Evolutionary conservation across 2,329 filamentous ascomycete species (phyloP).

Genomic region (Aschersonia sp.): DNA sequence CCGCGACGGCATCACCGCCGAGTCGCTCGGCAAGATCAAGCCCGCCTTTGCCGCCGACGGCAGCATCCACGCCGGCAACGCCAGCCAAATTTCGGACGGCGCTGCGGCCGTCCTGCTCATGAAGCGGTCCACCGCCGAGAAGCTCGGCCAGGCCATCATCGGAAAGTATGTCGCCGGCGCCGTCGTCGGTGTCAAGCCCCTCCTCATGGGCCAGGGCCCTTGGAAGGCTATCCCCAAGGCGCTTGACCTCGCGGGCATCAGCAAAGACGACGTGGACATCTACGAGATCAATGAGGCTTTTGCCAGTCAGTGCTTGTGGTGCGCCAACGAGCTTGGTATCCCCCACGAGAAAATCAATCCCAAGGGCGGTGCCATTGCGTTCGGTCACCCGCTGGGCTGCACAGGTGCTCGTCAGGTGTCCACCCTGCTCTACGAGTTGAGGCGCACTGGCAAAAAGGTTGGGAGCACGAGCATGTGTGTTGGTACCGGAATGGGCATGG

Average conservation of each 20-base stretch:
- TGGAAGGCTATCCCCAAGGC: conserved; percentile 93
- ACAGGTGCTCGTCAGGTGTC: conserved; percentile 89
- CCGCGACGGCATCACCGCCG: conserved; percentile 68
- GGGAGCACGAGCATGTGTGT: conserved; percentile 94
- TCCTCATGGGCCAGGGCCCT: conserved; percentile 92
- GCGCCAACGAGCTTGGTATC: conserved; percentile 72
- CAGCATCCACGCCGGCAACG: conserved; percentile 90
- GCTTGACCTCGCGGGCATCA: conserved; percentile 73
- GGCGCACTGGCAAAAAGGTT: conserved; percentile 68
- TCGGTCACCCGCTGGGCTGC: conserved; percentile 88
- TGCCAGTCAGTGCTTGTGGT: conserved; percentile 88
- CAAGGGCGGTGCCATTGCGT: conserved; percentile 91
- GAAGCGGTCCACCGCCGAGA: conserved; percentile 82
- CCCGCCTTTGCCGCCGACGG: conserved; percentile 86
- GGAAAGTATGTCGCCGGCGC: conserved; percentile 84
- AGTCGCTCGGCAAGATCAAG: conserved; percentile 81
- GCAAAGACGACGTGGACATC: conserved; percentile 84
- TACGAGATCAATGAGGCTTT: conserved; percentile 99
- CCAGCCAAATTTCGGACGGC: conserved; percentile 88
- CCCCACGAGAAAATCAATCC: conserved; percentile 85
- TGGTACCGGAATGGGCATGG: conserved; percentile 96
- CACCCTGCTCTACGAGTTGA: conserved; percentile 81
- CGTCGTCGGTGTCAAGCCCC: conserved; percentile 76
- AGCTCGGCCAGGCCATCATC: conserved; percentile 73
- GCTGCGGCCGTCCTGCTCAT: conserved; percentile 91